Base-by-base conservation (phyloP, 768 basidiomycete genomes). In the Leccinum broughii region DNA sequence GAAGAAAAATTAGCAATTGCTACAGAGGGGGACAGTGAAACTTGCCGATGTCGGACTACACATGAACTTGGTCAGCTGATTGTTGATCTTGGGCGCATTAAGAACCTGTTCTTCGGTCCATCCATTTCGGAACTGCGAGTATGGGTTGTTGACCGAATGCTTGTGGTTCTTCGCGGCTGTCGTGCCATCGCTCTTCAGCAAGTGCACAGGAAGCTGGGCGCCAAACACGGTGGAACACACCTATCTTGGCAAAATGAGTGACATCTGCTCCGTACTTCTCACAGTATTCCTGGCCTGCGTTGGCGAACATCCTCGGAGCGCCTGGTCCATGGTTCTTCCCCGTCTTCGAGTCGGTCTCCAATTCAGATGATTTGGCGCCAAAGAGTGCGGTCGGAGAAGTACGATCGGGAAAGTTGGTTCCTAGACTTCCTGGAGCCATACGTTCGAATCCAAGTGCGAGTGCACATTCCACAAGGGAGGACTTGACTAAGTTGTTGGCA, bases 401-500 rank as follows among this genome's bases (percentile, higher is more conserved):
- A 30, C 81, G 75, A 63, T 82, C 83, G 0, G 84, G 82, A 64
- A 84, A 92, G 68, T 85, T 82, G 14, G 83, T 84, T 7, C 85
- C 84, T 7, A 92, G 76, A 66, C 86, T 87, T 32, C 90, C 90
- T 4, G 86, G 86, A 20, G 82, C 79, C 89, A 93, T 93, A 37
- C 89, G 87, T 72, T 94, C 93, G 64, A 94, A 94, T 10, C 93
- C 92, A 1, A 94, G 83, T 0, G 93, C 92, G 22, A 95, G 77
- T 1, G 87, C 83, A 69, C 92, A 93, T 57, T 90, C 87, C 2
- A 78, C 84, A 57, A 86, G 80, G 13, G 88, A 88, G 44, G 81
- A 82, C 70, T 87, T 90, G 50, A 94, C 84, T 9, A 83, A 80
- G 24, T 81, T 85, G 64, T 88, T 88, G 7, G 88, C 90, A 51